Conservation (phyloP, 2,329 filamentous ascomycete genomes). For the Pseudocercospora pini-densiflorae region DNA sequence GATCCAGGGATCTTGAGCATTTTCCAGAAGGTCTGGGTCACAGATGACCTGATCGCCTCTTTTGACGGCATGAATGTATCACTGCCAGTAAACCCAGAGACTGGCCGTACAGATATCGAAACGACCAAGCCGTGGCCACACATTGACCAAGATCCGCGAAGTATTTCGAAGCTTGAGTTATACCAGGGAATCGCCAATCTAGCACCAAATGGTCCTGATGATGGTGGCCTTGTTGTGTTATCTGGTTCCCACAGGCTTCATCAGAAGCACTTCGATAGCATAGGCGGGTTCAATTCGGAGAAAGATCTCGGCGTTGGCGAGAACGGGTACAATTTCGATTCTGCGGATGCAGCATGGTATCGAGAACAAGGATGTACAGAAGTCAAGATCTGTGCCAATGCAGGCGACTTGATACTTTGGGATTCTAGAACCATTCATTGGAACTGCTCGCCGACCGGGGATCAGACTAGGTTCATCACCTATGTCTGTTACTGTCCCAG, state of each 20-base stretch:
- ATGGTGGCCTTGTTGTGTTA: constrained; percentile 54
- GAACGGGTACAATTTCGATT: constrained; percentile 40
- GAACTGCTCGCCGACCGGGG: constrained; percentile 28
- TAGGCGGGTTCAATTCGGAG: constrained; percentile 30
- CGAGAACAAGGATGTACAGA: constrained; percentile 25
- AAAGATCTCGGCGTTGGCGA: constrained; percentile 31
- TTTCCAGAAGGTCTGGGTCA: constrained; percentile 32
- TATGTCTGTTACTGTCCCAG: constrained; percentile 32
- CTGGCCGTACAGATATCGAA: constrained; percentile 26
- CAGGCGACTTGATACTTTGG: constrained; percentile 36
- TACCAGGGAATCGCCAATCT: constrained; percentile 37
- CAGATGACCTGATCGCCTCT: constrained; percentile 33
- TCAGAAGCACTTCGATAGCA: constrained; percentile 50
- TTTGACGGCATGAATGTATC: constrained; percentile 35
- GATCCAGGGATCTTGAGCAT: constrained; percentile 31
- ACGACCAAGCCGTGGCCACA: constrained; percentile 22
- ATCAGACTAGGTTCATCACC: constrained; percentile 26
- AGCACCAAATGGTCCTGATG: constrained; percentile 50
- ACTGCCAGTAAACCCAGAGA: constrained; percentile 26
- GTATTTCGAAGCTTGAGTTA: constrained; percentile 25
- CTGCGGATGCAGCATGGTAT: constrained; percentile 39
- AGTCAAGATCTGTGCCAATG: constrained; percentile 31
- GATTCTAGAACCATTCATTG: constrained; percentile 53
- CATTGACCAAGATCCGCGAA: constrained; percentile 31
- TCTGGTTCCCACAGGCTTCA: constrained; percentile 48